Evolutionary conservation across 371 early-diverging fungal species (phyloP).

Genomic region (Mucor sp.): DNA sequence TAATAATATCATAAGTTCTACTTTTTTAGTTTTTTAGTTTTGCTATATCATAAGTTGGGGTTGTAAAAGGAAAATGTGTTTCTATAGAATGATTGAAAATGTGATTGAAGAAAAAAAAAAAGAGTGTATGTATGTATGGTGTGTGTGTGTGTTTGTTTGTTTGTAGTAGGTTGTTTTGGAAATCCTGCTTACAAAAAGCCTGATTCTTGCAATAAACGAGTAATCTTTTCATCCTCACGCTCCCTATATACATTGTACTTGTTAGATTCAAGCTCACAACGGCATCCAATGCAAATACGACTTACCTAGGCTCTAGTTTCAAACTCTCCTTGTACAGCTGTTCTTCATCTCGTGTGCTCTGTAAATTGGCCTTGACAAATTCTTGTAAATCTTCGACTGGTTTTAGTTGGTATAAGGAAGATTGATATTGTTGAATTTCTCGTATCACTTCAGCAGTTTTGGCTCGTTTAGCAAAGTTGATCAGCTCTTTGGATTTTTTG

Average conservation of each 20-base stretch:
- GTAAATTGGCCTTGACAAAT: slow-evolving; percentile 69
- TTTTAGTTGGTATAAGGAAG: slow-evolving; percentile 76
- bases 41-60: too few species aligned
- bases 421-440: slow-evolving; percentile 91
- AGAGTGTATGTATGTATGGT: not conserved
- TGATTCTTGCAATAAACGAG: slow-evolving; percentile 80
- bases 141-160: too few species aligned
- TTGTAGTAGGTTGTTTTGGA: not conserved
- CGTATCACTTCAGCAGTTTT: slow-evolving; percentile 87
- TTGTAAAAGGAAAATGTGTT: too few species aligned
- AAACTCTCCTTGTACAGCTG: slow-evolving; percentile 73
- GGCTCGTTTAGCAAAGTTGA: slow-evolving; percentile 91
- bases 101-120: not conserved
- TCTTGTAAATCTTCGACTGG: slow-evolving; percentile 81
- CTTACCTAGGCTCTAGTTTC: slow-evolving; percentile 68
- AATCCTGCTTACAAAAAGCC: slow-evolving; percentile 70
- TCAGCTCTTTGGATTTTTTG: slow-evolving; percentile 58
- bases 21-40: too few species aligned
- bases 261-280: not conserved
- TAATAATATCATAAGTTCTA: too few species aligned
- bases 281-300: not conserved
- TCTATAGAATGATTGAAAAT: too few species aligned
- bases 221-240: slow-evolving; percentile 88
- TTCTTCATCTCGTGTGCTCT: slow-evolving; percentile 66
- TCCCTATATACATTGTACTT: slow-evolving; percentile 46